Evolutionary conservation across 345 rosid genomes (phyloP).

Genomic region (Pistacia atlantica): DNA sequence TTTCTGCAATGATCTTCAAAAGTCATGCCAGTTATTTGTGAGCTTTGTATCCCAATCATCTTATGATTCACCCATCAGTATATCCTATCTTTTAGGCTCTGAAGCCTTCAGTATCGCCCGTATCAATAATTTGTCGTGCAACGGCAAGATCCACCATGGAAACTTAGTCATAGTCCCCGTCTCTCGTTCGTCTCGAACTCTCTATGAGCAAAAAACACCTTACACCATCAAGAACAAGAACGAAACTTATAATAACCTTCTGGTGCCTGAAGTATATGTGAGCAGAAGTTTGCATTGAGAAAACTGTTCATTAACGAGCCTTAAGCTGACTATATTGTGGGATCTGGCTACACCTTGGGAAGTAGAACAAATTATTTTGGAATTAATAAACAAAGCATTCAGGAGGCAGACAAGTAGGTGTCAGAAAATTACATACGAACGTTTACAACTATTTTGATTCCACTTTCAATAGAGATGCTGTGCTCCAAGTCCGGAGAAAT

Average conservation of each 20-base stretch:
- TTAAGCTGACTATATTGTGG: conserved; percentile 11
- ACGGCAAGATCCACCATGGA: not conserved
- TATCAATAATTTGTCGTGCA: conserved; percentile 23
- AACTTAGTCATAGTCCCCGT: conserved; percentile 20
- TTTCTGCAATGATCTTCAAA: too few species aligned
- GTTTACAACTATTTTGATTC: conserved; percentile 25
- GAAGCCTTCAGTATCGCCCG: conserved; percentile 21
- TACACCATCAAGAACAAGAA: not conserved
- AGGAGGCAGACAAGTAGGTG: conserved; percentile 18
- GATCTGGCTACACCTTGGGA: conserved; percentile 14
- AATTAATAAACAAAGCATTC: not conserved
- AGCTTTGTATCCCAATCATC: not conserved
- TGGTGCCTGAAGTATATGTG: too few species aligned
- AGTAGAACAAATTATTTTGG: conserved; percentile 9
- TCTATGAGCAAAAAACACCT: conserved; percentile 18
- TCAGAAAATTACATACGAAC: not conserved
- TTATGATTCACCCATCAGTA: conserved; percentile 19
- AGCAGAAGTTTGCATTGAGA: too few species aligned
- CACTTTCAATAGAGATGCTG: conserved; percentile 24
- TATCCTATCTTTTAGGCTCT: conserved; percentile 32
- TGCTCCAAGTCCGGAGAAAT: conserved; percentile 4
- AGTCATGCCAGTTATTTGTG: too few species aligned
- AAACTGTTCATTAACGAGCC: too few species aligned
- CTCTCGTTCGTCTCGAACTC: conserved; percentile 25
- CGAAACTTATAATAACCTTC: conserved; percentile 1